Conservation (phyloP, 495 filamentous ascomycete species). For the Neohortaea acidophila region DNA sequence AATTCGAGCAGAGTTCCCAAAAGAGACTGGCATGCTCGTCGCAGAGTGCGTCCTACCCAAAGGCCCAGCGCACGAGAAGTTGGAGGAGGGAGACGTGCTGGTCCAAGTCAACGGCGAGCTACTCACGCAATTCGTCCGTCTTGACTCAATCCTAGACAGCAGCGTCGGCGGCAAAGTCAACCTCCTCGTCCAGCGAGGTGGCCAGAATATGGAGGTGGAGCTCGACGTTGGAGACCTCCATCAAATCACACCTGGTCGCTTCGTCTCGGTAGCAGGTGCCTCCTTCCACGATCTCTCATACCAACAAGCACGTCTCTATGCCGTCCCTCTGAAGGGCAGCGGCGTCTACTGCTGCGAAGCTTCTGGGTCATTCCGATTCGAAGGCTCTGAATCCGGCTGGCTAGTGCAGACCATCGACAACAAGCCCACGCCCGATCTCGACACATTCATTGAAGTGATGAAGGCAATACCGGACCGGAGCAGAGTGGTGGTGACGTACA, state of each 20-base stretch:
- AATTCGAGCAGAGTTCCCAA: slow-evolving; percentile 67
- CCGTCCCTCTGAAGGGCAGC: slow-evolving; percentile 59
- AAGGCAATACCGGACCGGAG: slow-evolving; percentile 76
- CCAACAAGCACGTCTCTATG: slow-evolving; percentile 86
- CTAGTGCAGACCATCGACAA: slow-evolving; percentile 85
- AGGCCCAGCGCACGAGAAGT: slow-evolving; percentile 67
- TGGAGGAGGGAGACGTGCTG: slow-evolving; percentile 93
- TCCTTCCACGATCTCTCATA: slow-evolving; percentile 95
- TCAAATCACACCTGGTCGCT: slow-evolving; percentile 86
- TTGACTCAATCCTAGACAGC: slow-evolving; percentile 89
- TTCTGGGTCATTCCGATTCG: slow-evolving; percentile 85
- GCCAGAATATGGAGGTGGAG: slow-evolving; percentile 72
- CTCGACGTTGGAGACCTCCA: slow-evolving; percentile 82
- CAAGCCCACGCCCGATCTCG: slow-evolving; percentile 69
- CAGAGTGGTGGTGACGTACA: slow-evolving; percentile 84
- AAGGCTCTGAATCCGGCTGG: slow-evolving; percentile 82
- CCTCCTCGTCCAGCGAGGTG: slow-evolving; percentile 73
- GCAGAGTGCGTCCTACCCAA: slow-evolving; percentile 88
- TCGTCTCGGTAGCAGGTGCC: slow-evolving; percentile 81
- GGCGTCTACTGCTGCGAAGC: slow-evolving; percentile 91
- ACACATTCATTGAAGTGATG: slow-evolving; percentile 85
- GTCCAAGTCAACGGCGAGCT: slow-evolving; percentile 88
- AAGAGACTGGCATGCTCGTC: slow-evolving; percentile 90
- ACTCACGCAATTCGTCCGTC: slow-evolving; percentile 78
- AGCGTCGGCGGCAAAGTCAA: slow-evolving; percentile 61